Evolutionary conservation across 768 basidiomycete species (phyloP).

Genomic region (Suillus variegatus): DNA sequence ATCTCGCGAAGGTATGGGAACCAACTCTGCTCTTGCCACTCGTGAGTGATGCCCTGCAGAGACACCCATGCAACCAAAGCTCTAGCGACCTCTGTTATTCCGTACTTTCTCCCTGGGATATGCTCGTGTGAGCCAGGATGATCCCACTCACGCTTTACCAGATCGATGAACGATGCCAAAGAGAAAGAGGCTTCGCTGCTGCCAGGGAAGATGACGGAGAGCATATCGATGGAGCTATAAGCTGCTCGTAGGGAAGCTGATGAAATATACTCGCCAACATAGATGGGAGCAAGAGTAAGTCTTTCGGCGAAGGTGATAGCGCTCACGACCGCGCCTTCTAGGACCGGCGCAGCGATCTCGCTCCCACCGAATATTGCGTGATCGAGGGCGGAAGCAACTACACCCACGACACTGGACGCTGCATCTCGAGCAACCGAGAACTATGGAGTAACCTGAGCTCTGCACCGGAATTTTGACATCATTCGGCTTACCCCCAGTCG

Average conservation of each 20-base stretch:
- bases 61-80: slow-evolving; percentile 82
- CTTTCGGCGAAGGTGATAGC: slow-evolving; percentile 69
- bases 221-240: slow-evolving; percentile 71
- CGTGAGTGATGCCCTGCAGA: slow-evolving; percentile 77
- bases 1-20: slow-evolving; percentile 67
- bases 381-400: slow-evolving; percentile 64
- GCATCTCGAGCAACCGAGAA: slow-evolving; percentile 69
- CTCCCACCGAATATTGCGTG: slow-evolving; percentile 65
- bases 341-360: slow-evolving; percentile 55
- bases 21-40: slow-evolving; percentile 78
- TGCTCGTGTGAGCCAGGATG: slow-evolving; percentile 51
- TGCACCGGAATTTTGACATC: slow-evolving; percentile 13
- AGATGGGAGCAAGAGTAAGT: slow-evolving; percentile 72
- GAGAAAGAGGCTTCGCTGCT: slow-evolving; percentile 83
- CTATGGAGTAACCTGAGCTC: slow-evolving; percentile 35
- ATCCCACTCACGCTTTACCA: slow-evolving; percentile 80
- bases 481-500: slow-evolving; percentile 61
- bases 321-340: slow-evolving; percentile 59
- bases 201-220: slow-evolving; percentile 71
- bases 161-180: slow-evolving; percentile 72
- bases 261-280: slow-evolving; percentile 74
- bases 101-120: slow-evolving; percentile 60
- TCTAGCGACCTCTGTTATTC: slow-evolving; percentile 63
- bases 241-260: slow-evolving; percentile 75
- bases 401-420: slow-evolving; percentile 55